These are phyloP conservation scores for Dryas octopetala DNA, from an alignment of 306 rosid species.

Conservation along the genomic window DNA sequence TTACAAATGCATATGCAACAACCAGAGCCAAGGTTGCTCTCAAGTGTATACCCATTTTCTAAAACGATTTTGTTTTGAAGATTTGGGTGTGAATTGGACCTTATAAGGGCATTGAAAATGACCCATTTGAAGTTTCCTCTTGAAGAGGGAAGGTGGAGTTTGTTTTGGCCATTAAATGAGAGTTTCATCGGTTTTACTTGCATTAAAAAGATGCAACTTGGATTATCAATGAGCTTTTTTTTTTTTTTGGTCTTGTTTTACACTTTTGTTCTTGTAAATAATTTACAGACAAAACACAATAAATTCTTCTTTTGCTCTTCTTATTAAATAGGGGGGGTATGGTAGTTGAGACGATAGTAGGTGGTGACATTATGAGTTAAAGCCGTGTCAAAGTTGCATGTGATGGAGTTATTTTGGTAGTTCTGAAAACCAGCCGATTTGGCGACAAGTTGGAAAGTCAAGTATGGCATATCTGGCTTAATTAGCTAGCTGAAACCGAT, in stretches of 20 bases:
- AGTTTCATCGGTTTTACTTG: conserved; percentile 27
- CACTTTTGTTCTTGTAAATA: neutral
- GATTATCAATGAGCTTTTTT: neutral
- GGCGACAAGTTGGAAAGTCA: conserved; percentile 14
- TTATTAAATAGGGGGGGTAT: conserved; percentile 11
- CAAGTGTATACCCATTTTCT: conserved; percentile 38
- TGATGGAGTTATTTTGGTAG: conserved; percentile 69
- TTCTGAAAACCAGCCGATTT: conserved; percentile 29
- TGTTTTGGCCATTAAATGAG: conserved; percentile 56
- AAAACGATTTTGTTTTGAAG: conserved; percentile 14
- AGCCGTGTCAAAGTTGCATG: conserved; percentile 40
- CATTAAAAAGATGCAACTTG: conserved; percentile 4
- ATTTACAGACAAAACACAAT: neutral
- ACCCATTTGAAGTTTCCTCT: conserved; percentile 25
- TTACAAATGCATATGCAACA: conserved; percentile 34
- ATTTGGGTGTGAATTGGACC: conserved; percentile 10
- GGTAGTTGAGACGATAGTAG: conserved; percentile 40
- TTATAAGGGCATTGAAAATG: conserved; percentile 35
- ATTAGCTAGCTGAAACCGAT: neutral
- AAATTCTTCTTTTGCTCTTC: neutral
- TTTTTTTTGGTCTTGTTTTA: neutral
- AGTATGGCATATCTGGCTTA: conserved; percentile 12
- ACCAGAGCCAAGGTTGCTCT: conserved; percentile 44
- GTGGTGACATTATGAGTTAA: conserved; percentile 15
- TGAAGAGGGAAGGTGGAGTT: conserved; percentile 70